A percentile compares a stretch with the other conserved stretches of the same genome.
Conservation (phyloP, 1,284 basidiomycete species). For the Malassezia nana region DNA sequence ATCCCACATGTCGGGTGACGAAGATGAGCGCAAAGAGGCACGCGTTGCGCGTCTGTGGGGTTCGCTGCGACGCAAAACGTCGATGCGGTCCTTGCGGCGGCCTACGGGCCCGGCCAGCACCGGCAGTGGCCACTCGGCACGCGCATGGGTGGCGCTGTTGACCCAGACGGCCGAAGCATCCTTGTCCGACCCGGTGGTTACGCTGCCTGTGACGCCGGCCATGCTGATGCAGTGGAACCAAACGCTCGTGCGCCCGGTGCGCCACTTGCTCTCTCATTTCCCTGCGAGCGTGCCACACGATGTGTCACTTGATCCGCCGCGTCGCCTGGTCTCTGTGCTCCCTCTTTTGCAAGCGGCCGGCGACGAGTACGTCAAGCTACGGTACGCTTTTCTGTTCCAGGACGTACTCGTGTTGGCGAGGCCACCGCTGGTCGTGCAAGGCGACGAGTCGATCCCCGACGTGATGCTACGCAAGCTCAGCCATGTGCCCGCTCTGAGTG, state of each 20-base stretch:
- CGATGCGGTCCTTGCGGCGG: constrained; percentile 4
- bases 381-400: constrained; percentile 87
- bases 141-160: not conserved
- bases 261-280: constrained; percentile 1
- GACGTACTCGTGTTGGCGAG: constrained; percentile 76
- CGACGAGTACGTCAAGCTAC: constrained; percentile 84
- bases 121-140: not conserved
- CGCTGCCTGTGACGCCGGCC: constrained; percentile 23
- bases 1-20: not conserved
- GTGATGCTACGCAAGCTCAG: constrained; percentile 43
- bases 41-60: constrained; percentile 14
- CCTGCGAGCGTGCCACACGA: constrained; percentile 8
- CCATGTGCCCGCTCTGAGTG: constrained; percentile 31
- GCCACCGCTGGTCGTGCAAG: constrained; percentile 50
- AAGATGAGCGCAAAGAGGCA: not conserved
- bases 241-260: constrained; percentile 21
- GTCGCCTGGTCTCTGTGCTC: constrained; percentile 70
- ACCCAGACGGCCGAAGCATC: not conserved
- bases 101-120: not conserved
- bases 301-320: constrained; percentile 62
- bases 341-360: constrained; percentile 89
- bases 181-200: not conserved
- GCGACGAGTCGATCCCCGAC: constrained; percentile 1
- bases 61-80: constrained; percentile 20
- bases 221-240: constrained; percentile 35